Evolutionary conservation across 305 asterid genomes (phyloP), one percentile per base, ranked within the genome.

Genomic region (Ajuga reptans): DNA sequence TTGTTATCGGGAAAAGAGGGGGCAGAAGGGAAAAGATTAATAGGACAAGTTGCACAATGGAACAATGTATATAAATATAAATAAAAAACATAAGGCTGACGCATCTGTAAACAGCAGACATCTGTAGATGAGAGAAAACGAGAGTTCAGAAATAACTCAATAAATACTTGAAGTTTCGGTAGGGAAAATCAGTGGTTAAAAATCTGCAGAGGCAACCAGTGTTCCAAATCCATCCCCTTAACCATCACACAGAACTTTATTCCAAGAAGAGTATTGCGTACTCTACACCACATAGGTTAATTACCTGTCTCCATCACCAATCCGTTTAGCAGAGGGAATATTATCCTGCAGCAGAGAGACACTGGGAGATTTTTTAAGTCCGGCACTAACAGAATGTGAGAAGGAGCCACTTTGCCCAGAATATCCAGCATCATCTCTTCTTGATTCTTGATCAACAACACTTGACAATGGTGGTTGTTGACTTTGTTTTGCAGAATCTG

Each of bases 221-320:
- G 33, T 63, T 36, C 72, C 49, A 34, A 1, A 39, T 45, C 34
- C 58, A 36, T 14, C 46, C 45, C 14, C 34, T 21, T 53, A 34
- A 51, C 36, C 12, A 58, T 31, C 63, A 50, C 21, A 46, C 12
- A 49, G 15, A 54, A 10, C 14, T 33, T 43, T 45, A 56, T 29
- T n/a, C 36, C 46, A 29, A 17, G 47, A 31, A 50, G 49, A 50
- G 11, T 34, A 49, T 33, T 29, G 31, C 16, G 24, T 49, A 34
- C 27, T 47, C 58, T 45, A 65, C 34, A 51, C 36, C 72, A 21
- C 34, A 71, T 31, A 56, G 14, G 74, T 39, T 52, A 69, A 31
- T 39, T 87, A 94, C 99, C 98, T 94, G 72, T 91, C 96, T 39
- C 89, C 95, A 71, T 91, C 90, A 72, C 78, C 86, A 53, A 45